Conservation (phyloP, 176 grass and related monocot genomes). For the Bothriochloa decipiens region DNA sequence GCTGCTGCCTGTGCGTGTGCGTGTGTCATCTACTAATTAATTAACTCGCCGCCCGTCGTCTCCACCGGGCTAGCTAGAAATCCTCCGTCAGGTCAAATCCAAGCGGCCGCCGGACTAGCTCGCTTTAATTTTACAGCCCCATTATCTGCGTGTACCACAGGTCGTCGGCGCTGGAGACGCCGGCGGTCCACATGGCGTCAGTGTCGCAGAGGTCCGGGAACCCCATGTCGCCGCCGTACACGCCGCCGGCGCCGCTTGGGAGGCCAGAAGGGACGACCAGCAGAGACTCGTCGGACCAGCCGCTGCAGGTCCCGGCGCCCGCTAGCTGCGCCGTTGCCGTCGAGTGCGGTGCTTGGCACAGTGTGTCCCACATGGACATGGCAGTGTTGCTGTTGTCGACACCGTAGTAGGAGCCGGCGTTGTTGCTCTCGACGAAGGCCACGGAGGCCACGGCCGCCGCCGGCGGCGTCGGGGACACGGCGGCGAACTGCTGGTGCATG, state of each 20-base stretch:
- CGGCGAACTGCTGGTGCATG: constrained; percentile 3
- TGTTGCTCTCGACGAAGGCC: constrained; percentile 18
- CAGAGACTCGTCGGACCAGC: constrained; percentile 63
- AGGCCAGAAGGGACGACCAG: constrained; percentile 6
- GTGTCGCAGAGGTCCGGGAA: constrained; percentile 58
- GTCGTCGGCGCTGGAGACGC: constrained; percentile 39
- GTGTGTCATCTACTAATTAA: not conserved
- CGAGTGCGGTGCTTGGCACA: constrained; percentile 29
- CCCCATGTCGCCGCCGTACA: constrained; percentile 29
- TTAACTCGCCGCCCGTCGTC: not conserved
- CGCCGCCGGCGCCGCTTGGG: not conserved
- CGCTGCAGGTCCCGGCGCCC: not conserved
- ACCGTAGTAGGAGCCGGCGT: not conserved
- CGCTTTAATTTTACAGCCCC: constrained; percentile 31
- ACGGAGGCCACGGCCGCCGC: not conserved
- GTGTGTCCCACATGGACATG: constrained; percentile 9
- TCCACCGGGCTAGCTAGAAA: not conserved
- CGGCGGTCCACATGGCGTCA: constrained; percentile 54
- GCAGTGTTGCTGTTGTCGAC: not conserved
- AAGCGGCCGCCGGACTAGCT: not conserved
- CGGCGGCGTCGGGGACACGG: not conserved
- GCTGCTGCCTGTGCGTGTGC: not conserved
- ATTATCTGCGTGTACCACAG: constrained; percentile 60
- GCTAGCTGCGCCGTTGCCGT: not conserved
- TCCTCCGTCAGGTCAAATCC: not conserved